phyloP scores from a whole-genome alignment of 139 green algal genomes.

The Yamagishiella unicocca region DNA sequence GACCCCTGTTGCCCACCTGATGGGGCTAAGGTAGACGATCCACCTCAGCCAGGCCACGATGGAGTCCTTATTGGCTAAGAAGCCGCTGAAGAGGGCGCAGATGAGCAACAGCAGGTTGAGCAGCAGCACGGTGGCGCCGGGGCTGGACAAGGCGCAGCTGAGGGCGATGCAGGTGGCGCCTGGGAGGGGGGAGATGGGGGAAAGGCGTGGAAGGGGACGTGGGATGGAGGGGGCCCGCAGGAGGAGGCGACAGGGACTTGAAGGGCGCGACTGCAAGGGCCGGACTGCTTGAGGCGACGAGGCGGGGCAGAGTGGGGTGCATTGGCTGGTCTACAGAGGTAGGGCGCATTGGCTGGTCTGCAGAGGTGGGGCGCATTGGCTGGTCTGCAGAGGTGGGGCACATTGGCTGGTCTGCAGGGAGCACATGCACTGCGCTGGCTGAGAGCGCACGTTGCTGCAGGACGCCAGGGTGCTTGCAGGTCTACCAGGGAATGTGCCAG shows the following conservation, averaged over 20 bases:
- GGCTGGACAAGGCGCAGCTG: constrained; percentile 42
- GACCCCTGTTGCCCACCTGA: constrained; percentile 47
- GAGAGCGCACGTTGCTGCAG: no score
- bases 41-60: constrained; percentile 72
- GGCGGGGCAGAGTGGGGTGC: no score
- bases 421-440: no score
- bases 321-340: no score
- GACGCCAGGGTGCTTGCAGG: no score
- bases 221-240: not conserved
- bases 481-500: no score
- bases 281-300: no score
- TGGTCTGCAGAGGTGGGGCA: no score
- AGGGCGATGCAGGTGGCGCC: constrained; percentile 77
- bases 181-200: not conserved
- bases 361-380: no score
- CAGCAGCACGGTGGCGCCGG: constrained; percentile 71
- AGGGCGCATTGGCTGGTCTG: no score
- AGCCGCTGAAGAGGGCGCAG: constrained; percentile 80
- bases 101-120: constrained; percentile 86
- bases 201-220: not conserved
- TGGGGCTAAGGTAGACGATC: constrained; percentile 72
- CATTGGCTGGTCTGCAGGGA: no score
- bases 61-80: constrained; percentile 73
- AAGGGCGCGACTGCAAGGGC: no score
- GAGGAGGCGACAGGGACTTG: not conserved